Conservation (phyloP, 2,329 filamentous ascomycete species). For the Penicillium freii region DNA sequence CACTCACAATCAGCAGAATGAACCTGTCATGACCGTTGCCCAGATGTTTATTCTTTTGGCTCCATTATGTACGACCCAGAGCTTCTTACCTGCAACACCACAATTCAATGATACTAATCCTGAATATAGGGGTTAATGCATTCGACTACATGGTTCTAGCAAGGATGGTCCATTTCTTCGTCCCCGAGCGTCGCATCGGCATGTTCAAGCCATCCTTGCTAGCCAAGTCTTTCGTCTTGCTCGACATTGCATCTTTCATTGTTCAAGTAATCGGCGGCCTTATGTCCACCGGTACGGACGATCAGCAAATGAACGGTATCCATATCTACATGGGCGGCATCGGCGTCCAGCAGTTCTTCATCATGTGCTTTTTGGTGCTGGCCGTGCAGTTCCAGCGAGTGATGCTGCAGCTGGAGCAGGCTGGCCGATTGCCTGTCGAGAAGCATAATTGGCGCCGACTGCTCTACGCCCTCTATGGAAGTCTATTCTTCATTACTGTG, state of each 20-base stretch:
- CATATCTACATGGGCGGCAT: slow-evolving; percentile 35
- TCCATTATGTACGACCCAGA: neutral
- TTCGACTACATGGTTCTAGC: slow-evolving; percentile 50
- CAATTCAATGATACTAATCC: neutral
- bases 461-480: slow-evolving; percentile 47
- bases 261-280: slow-evolving; percentile 19
- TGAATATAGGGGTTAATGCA: slow-evolving; percentile 40
- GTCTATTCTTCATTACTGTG: slow-evolving; percentile 49
- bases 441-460: slow-evolving; percentile 1
- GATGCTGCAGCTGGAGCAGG: slow-evolving; percentile 33
- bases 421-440: neutral
- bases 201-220: slow-evolving; percentile 39
- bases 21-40: neutral
- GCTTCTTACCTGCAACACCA: neutral
- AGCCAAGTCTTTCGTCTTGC: slow-evolving; percentile 41
- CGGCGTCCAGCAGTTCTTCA: slow-evolving; percentile 55
- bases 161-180: slow-evolving; percentile 48
- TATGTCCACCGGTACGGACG: slow-evolving; percentile 1
- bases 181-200: slow-evolving; percentile 40
- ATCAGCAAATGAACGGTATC: slow-evolving; percentile 19
- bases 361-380: slow-evolving; percentile 51
- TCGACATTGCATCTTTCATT: slow-evolving; percentile 38
- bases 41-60: slow-evolving; percentile 12
- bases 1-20: neutral
- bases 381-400: slow-evolving; percentile 50